Percentiles rank a stretch among this genome's conserved stretches.
Conservation (phyloP, 169 alveolate species). For the Plasmodium gallinaceum region DNA sequence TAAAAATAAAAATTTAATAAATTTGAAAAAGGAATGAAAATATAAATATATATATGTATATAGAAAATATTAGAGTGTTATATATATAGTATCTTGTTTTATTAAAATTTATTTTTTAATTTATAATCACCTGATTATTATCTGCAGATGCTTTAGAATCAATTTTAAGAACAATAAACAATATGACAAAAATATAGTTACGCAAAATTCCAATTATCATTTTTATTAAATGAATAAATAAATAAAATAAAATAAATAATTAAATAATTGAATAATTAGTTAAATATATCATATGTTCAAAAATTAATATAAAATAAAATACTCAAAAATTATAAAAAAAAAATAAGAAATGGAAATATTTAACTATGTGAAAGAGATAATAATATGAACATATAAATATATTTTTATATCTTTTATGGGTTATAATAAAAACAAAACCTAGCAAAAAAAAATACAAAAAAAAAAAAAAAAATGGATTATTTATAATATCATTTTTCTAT, state of each 20-base stretch:
- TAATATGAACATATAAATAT: neutral
- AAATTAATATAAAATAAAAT: neutral
- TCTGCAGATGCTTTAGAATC: constrained; percentile 7
- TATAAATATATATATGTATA: constrained; percentile 7
- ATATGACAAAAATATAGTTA: neutral
- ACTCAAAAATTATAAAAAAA: neutral
- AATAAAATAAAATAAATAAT: neutral
- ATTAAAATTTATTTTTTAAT: neutral
- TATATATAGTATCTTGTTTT: neutral
- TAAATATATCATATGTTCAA: neutral
- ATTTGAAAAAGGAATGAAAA: neutral
- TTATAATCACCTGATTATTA: constrained; percentile 32
- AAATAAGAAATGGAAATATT: neutral
- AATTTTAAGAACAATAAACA: constrained; percentile 15
- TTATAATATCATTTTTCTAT: no score
- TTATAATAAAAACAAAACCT: constrained; percentile 3
- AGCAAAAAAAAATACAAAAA: neutral
- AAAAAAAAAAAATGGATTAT: neutral
- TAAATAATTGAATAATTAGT: neutral
- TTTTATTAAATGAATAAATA: neutral
- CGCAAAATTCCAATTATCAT: constrained; percentile 3
- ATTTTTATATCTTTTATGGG: neutral
- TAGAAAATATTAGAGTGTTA: neutral
- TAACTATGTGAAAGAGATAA: neutral
- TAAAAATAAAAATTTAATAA: constrained; percentile 1